Base-by-base conservation (phyloP, 371 early-diverging fungal genomes). In the Mucor indicus region DNA sequence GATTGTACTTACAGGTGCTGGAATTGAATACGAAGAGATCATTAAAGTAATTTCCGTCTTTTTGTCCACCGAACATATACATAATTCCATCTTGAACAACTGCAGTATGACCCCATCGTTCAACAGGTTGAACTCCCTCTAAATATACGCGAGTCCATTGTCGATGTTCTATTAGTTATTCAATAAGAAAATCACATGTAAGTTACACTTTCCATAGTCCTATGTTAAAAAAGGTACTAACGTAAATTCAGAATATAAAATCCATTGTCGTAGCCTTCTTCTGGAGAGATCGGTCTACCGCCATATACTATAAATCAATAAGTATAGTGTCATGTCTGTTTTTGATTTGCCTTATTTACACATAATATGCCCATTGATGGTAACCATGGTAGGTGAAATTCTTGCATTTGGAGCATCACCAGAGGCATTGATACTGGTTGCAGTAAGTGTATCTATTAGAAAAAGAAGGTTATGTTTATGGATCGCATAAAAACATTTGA, bases 31-130 rank as follows among this genome's bases (percentile, higher is more conserved):
- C 68, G 9, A 79, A 62, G 19, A 90, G 64, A 55, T 90, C 90
- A 51, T 83, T 79, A 44, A 87, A 63, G 41, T 81, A 87, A 39
- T 78, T 69, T 17, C 85, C 81, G 21, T 81, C 78, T n/a, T 69
- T 62, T 17, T 83, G 83, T 3, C 90, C 90, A 47, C 90, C 88
- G 66, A 81, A 83, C 40, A 90, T 67, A 50, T 81, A 87, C 68
- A 90, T 77, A 27, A 77, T 72, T 17, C 82, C 80, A 7, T 85
- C 84, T 17, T 77, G 64, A 17, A 78, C 67, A 32, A 79, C 78
- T 5, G 81, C 79, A 11, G 85, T 63, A 60, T 90, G 90, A 19
- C 85, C 84, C 52, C 77, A 80, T 50, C 90, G 79, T 25, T 86
- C 88, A 11, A 57, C 52, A 23, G 86, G 84, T 27, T 69, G 49